These are phyloP conservation scores for Trichoderma orchidacearum DNA, from an alignment of 495 filamentous ascomycete species.

Conservation along the genomic window DNA sequence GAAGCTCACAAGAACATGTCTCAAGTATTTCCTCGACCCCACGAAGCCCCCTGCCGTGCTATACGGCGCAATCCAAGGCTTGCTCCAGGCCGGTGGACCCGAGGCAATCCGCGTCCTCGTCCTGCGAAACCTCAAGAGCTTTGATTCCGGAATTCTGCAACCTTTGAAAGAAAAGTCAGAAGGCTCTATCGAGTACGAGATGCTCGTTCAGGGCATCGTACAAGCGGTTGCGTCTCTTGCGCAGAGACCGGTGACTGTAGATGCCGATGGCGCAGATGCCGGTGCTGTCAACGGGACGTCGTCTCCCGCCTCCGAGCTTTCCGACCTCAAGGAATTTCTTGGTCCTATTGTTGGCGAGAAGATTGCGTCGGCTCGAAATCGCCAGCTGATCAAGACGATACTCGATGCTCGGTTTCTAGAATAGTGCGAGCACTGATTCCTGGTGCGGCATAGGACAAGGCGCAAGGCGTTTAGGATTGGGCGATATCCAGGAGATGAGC, in stretches of 20 bases:
- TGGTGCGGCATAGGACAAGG: neutral
- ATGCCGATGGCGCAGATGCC: constrained; percentile 4
- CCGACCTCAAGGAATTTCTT: constrained; percentile 41
- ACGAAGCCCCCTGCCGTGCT: constrained; percentile 64
- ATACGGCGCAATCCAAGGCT: constrained; percentile 73
- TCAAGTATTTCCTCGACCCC: constrained; percentile 82
- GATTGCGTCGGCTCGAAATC: constrained; percentile 38
- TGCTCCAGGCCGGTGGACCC: constrained; percentile 59
- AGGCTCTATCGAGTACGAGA: constrained; percentile 44
- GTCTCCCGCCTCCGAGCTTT: constrained; percentile 27
- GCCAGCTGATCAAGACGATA: constrained; percentile 33
- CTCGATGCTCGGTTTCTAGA: constrained; percentile 29
- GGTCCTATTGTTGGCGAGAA: constrained; percentile 43
- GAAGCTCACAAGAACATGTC: constrained; percentile 76
- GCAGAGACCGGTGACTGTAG: neutral
- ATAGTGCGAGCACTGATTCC: constrained; percentile 4
- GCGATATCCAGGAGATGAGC: neutral
- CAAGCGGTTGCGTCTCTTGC: constrained; percentile 38
- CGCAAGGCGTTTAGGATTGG: constrained; percentile 5
- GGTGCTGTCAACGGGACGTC: constrained; percentile 18
- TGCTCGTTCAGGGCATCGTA: constrained; percentile 45
- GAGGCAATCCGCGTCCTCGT: constrained; percentile 72
- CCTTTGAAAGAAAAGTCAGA: constrained; percentile 33
- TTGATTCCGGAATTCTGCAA: constrained; percentile 51
- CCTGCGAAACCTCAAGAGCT: constrained; percentile 65